phyloP scores from a whole-genome alignment of 1,284 basidiomycete species.

The Fomitopsis schrenkii region DNA sequence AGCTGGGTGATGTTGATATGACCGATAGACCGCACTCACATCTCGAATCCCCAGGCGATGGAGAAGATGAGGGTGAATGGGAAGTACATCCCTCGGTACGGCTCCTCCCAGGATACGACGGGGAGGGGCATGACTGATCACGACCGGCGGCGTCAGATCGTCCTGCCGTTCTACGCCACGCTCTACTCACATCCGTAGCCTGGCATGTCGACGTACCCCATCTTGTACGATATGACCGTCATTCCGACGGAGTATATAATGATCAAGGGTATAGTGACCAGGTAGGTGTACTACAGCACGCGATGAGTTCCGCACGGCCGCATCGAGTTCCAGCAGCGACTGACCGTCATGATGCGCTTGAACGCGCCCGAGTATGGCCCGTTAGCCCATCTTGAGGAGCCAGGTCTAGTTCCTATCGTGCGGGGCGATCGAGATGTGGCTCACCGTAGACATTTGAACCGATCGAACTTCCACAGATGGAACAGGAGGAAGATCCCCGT shows the following conservation, averaged over 20 bases:
- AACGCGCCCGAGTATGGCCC: constrained; percentile 64
- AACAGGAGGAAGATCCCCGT: constrained; percentile 59
- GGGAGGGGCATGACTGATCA: constrained; percentile 61
- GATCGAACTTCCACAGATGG: constrained; percentile 76
- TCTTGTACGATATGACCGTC: constrained; percentile 62
- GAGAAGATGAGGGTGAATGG: constrained; percentile 62
- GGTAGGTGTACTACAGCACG: constrained; percentile 60
- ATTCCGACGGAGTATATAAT: constrained; percentile 58
- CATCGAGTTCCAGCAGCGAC: constrained; percentile 18
- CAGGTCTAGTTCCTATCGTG: background rate
- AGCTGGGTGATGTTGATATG: background rate
- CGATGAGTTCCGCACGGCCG: background rate
- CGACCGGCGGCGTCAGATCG: background rate
- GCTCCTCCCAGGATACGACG: constrained; percentile 48
- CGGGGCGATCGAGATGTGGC: constrained; percentile 12
- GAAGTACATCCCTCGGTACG: constrained; percentile 45
- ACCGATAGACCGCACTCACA: constrained; percentile 40
- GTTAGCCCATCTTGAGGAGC: constrained; percentile 55
- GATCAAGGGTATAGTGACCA: constrained; percentile 58
- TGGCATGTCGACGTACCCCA: constrained; percentile 52
- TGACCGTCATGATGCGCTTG: constrained; percentile 76
- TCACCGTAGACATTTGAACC: constrained; percentile 67
- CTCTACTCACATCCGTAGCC: constrained; percentile 45
- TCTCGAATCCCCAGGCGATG: constrained; percentile 65
- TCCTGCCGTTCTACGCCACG: too few species aligned